Conservation (phyloP, 1,139 yeast species). For the Suhomyces guaymorum region DNA sequence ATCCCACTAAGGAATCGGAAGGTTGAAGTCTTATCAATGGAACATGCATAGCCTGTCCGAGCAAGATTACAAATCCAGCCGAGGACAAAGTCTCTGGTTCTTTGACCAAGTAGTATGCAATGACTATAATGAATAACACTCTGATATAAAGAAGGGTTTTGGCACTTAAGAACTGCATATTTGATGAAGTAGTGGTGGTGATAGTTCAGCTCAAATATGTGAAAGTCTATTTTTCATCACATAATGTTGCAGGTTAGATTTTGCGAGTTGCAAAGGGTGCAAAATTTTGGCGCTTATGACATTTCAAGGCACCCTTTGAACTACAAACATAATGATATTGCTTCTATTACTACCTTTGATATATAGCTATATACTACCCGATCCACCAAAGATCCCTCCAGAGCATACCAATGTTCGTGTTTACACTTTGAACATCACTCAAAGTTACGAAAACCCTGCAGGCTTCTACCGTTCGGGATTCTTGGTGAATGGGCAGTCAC, state of each 20-base stretch:
- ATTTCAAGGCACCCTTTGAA: too few relatives aligned
- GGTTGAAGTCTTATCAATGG: conserved; percentile 46
- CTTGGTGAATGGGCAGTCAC: conserved; percentile 36
- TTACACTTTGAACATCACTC: conserved; percentile 17
- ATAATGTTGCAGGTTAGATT: conserved; percentile 1
- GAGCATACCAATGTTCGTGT: conserved; percentile 8
- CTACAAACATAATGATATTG: background rate
- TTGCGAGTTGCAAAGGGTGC: conserved; percentile 5
- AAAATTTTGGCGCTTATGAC: conserved; percentile 1
- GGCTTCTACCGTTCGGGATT: conserved; percentile 22
- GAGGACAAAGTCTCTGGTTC: conserved; percentile 43
- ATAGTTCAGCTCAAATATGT: background rate
- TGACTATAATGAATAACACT: conserved; percentile 43
- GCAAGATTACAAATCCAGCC: conserved; percentile 52
- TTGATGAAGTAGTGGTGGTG: conserved; percentile 3
- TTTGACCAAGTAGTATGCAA: conserved; percentile 45
- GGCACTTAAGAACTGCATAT: conserved; percentile 62
- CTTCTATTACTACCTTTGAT: background rate
- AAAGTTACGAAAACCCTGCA: conserved; percentile 18
- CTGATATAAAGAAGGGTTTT: conserved; percentile 51
- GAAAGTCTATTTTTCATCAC: conserved; percentile 1
- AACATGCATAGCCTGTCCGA: conserved; percentile 54
- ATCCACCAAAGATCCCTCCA: conserved; percentile 5
- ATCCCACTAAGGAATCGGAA: conserved; percentile 53
- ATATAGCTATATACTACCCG: background rate